Base-by-base conservation (phyloP, 495 filamentous ascomycete genomes). In the Penicillium nucicola region DNA sequence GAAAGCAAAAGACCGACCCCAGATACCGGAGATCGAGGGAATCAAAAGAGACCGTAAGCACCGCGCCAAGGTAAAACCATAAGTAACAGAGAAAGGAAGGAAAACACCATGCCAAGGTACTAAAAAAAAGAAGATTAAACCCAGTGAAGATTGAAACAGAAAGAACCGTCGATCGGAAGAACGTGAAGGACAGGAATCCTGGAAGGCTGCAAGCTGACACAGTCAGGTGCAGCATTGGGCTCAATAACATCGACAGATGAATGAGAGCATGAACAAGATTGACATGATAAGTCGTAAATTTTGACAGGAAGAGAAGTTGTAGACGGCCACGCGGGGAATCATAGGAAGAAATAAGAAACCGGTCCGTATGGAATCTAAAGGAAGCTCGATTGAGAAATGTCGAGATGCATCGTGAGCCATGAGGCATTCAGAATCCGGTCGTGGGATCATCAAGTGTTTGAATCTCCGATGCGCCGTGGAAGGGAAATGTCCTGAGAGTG, bases 281-380 rank as follows among this genome's bases (percentile, higher is more conserved):
- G 62, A 60, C 59, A 60, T 65, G 56, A 56, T 42, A 39, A 48
- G 38, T 62, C 62, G 31, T 53, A 60, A 65, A 54, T 65, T 62
- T 65, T 45, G 32, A 65, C 62, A 65, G 48, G 57, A 60, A 56
- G 45, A 41, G 41, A 42, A 52, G 38, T 28, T 12, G 35, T 42
- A 37, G 37, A 38, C 35, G 18, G 25, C 52, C 18, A 50, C 46
- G 43, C 25, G 46, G 51, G 28, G 17, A 37, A n/a, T 17, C 41
- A 39, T 36, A 36, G 45, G 49, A 37, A 42, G 44, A 57, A 32
- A 42, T 38, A 45, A 48, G 28, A 58, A 49, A 56, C 46, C 49
- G 41, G 55, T 46, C 47, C 37, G 23, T 36, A 35, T 25, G 36
- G 48, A 54, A 48, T 54, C 47, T 53, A 45, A 49, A 33, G 43